Evolutionary conservation across 2,329 filamentous ascomycete genomes (phyloP).

Genomic region (Apiospora saccharicola): DNA sequence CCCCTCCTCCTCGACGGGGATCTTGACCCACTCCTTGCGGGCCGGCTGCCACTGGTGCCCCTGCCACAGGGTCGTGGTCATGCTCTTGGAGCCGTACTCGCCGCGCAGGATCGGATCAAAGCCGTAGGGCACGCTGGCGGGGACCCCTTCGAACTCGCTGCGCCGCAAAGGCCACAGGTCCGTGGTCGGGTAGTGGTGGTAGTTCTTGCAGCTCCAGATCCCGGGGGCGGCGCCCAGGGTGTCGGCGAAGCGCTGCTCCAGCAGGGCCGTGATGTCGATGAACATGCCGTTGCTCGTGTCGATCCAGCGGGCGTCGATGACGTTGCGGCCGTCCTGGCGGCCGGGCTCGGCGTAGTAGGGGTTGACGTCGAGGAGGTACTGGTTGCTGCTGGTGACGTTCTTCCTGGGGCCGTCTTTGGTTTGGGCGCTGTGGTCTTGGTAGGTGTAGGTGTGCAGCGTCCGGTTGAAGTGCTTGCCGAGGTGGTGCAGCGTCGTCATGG

Average conservation of each 20-base stretch:
- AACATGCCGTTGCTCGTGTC: slow-evolving; percentile 79
- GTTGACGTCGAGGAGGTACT: slow-evolving; percentile 80
- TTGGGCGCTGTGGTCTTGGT: slow-evolving; percentile 37
- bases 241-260: slow-evolving; percentile 67
- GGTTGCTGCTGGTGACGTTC: slow-evolving; percentile 38
- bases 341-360: slow-evolving; percentile 69
- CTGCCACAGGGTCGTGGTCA: slow-evolving; percentile 57
- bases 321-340: slow-evolving; percentile 73
- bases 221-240: slow-evolving; percentile 58
- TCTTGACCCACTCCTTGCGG: slow-evolving; percentile 66
- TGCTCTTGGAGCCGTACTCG: slow-evolving; percentile 70
- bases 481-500: slow-evolving; percentile 69
- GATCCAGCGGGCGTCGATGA: slow-evolving; percentile 87
- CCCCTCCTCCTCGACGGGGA: slow-evolving; percentile 36
- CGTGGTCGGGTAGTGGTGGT: slow-evolving; percentile 72
- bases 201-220: slow-evolving; percentile 81
- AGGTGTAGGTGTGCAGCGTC: slow-evolving; percentile 67
- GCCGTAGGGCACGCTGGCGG: slow-evolving; percentile 72
- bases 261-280: slow-evolving; percentile 82
- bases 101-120: slow-evolving; percentile 71
- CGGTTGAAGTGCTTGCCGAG: slow-evolving; percentile 73
- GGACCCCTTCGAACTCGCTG: slow-evolving; percentile 77
- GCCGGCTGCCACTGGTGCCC: slow-evolving; percentile 67
- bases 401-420: not conserved
- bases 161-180: slow-evolving; percentile 80